Evolutionary conservation across 1,284 basidiomycete genomes (phyloP).

Genomic region (Erythrobasidium hasegawianum): DNA sequence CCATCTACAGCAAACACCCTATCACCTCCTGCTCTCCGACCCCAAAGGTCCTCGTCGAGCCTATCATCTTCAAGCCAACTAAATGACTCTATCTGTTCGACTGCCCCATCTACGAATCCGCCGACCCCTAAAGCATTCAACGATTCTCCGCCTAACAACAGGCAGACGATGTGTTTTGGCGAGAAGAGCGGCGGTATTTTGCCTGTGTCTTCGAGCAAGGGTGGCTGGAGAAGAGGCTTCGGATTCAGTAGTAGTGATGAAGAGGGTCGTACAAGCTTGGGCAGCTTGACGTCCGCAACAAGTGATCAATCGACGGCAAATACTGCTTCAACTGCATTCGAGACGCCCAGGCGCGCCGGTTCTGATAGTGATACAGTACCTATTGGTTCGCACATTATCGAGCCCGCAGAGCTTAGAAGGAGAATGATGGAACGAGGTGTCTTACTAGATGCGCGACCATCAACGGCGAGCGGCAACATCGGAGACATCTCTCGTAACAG

Average conservation of each 20-base stretch:
- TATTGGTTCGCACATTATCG: conserved; percentile 28
- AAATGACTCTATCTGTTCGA: not conserved
- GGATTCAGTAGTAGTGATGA: not conserved
- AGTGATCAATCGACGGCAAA: not conserved
- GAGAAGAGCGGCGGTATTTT: conserved; percentile 1
- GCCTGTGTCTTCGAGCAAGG: not conserved
- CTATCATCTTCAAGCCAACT: not conserved
- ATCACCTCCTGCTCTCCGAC: not conserved
- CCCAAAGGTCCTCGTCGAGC: not conserved
- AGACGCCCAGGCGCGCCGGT: not conserved
- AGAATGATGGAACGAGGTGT: conserved; percentile 14
- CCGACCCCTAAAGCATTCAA: not conserved
- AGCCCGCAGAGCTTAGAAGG: conserved; percentile 27
- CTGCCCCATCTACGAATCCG: not conserved
- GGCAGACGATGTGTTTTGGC: not conserved
- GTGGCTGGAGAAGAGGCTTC: not conserved
- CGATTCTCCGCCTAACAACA: not conserved
- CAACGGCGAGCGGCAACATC: not conserved
- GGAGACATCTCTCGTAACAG: too few relatives aligned
- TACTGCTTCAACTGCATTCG: not conserved
- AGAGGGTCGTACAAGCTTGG: not conserved
- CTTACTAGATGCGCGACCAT: not conserved
- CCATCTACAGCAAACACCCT: not conserved
- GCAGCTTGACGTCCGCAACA: not conserved
- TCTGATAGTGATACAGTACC: not conserved